Conservation (phyloP, 345 rosid species). For the Populus nigra region DNA sequence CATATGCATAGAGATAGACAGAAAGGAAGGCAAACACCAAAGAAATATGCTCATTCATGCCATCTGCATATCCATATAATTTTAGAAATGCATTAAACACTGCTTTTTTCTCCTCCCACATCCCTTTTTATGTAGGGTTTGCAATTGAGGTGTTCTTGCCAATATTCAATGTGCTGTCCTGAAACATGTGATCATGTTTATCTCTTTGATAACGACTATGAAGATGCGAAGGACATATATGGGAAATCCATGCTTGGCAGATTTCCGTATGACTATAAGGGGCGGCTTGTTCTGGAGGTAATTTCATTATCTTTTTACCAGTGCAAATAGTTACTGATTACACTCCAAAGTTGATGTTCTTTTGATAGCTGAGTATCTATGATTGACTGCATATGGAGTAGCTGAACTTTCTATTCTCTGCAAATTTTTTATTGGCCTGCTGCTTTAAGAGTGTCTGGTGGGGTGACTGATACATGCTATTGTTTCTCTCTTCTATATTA, state of each 20-base stretch:
- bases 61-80: neutral
- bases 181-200: constrained; percentile 86
- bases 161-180: constrained; percentile 56
- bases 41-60: constrained; percentile 4
- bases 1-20: neutral
- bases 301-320: neutral
- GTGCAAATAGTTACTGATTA: neutral
- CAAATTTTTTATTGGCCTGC: neutral
- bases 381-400: neutral
- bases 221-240: constrained; percentile 81
- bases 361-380: neutral
- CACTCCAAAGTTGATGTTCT: neutral
- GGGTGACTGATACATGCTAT: neutral
- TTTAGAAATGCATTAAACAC: neutral
- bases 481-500: neutral
- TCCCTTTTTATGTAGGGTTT: constrained; percentile 45
- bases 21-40: neutral
- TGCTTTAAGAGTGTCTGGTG: neutral
- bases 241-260: constrained; percentile 74
- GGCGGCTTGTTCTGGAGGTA: constrained; percentile 87
- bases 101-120: neutral
- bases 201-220: constrained; percentile 85
- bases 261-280: constrained; percentile 80
- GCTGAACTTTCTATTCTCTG: neutral
- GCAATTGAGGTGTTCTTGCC: constrained; percentile 74